phyloP scores from a whole-genome alignment of 306 rosid species.

The Medicago ruthenica region DNA sequence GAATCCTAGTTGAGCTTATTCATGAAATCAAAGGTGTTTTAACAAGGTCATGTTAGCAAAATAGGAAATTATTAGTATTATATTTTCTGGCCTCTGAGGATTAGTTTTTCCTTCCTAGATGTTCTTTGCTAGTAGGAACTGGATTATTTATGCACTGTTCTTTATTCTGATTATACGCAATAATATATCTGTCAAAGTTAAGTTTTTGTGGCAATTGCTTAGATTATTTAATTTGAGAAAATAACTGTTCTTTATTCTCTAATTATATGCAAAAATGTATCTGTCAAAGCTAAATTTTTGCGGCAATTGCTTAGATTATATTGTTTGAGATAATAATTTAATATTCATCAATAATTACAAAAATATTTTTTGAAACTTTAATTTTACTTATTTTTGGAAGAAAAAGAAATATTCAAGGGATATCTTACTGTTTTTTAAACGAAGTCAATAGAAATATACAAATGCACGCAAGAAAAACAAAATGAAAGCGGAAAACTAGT shows the following conservation, averaged over 20 bases:
- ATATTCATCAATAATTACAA: too few species aligned
- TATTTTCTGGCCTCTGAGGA: slow-evolving; percentile 13
- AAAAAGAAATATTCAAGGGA: too few species aligned
- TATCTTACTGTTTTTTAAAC: not conserved
- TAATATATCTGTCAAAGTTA: slow-evolving; percentile 4
- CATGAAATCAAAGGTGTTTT: slow-evolving; percentile 39
- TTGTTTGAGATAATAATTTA: too few species aligned
- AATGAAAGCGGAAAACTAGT: not conserved
- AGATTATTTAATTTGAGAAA: not conserved
- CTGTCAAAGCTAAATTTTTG: too few species aligned
- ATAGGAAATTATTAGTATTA: slow-evolving; percentile 28
- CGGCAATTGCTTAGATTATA: too few species aligned
- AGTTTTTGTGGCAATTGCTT: not conserved
- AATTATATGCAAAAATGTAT: too few species aligned
- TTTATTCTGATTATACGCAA: slow-evolving; percentile 23
- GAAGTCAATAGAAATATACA: not conserved
- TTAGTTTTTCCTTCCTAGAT: not conserved
- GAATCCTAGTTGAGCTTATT: slow-evolving; percentile 46
- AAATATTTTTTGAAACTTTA: too few species aligned
- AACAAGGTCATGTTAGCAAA: slow-evolving; percentile 26
- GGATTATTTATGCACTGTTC: slow-evolving; percentile 12
- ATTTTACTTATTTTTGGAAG: too few species aligned
- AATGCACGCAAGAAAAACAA: too few species aligned
- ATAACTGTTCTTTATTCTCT: too few species aligned
- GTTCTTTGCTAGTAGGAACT: slow-evolving; percentile 6